Evolutionary conservation across 1,284 basidiomycete genomes (phyloP), one percentile per base, ranked within the genome.

Genomic region (Fomitopsis schrenkii): DNA sequence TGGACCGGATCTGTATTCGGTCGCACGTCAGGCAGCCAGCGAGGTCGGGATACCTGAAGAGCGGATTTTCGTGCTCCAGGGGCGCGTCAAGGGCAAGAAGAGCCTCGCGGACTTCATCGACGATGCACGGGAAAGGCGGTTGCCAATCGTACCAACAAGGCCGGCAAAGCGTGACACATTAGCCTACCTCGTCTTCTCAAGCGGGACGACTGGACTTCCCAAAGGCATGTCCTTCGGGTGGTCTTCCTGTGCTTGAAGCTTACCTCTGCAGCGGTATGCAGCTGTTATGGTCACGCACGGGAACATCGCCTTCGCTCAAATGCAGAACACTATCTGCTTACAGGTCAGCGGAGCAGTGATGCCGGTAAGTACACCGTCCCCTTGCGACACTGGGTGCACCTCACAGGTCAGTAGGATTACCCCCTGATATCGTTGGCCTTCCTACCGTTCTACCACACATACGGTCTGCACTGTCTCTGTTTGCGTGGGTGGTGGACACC

Each of bases 261-360:
- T 3, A 41, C 7, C 15, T 19, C 4, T 45, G 26, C 36, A 30
- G 50, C 22, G 46, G n/a, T 44, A 52, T 22, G 41, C 57, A 91
- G 90, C 82, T 12, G 86, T 91, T 33, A 90, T 88, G 88, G 83
- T 90, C 36, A 86, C 90, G 1, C 90, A 92, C 64, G 83, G 84
- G 33, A 91, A 91, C 70, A 55, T 91, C 5, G 74, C 81, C 36
- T 80, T 75, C 62, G 79, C 83, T 0, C n/a, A 85, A 1, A 58
- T 66, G 2, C 86, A 90, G 67, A 56, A 67, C 0, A 65, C 75
- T 0, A 70, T 82, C 2, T 19, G 77, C 1, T 44, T n/a, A 0
- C 60, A 71, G 52, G 73, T 67, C 30, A 67, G 64, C 0, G 62
- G 46, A 1, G 33, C 10, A n/a, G 59, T 53, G 5, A 15, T 10